Base-by-base conservation (phyloP, 2,329 filamentous ascomycete species). In the Stenocarpella maydis region DNA sequence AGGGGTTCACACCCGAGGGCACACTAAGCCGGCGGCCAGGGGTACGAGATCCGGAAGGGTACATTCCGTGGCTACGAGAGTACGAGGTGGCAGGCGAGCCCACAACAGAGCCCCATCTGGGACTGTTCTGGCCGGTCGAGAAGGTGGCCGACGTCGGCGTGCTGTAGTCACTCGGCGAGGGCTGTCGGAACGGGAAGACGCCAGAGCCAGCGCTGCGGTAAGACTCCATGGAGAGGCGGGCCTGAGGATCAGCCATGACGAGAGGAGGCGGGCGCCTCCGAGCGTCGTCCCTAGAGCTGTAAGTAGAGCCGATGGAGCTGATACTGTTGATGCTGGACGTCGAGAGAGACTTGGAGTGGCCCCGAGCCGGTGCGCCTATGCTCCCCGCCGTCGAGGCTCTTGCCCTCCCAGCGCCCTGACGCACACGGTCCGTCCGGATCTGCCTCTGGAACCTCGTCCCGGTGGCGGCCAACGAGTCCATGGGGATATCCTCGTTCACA, bases 401-500 rank as follows among this genome's bases (percentile, higher is more conserved):
- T 9, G 93, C 91, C 73, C 95, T 86, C 69, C 87, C 88, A 31
- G 88, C 91, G 2, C 91, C 87, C 61, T 92, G 91, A 66, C 93
- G 88, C 41, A 95, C 92, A 70, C 94, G 86, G 73, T 98, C 95
- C 0, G 93, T 97, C 65, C 95, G 88, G 70, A 97, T 94, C 79
- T 98, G 95, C 71, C 95, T 88, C 76, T 98, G 95, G 75, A 97
- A 98, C 47, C 95, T 87, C 10, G 95, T 97, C 28, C 95, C 94
- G 1, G 93, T 96, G 4, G 95, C 96, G 19, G 96, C 96, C 24
- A 98, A 87, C 1, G 96, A 98, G 78, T 98, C 94, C 49, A 91
- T 90, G 4, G 96, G 96, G 41, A 99, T 99, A 69, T 98, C 94
- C 79, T 98, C 96, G 78, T 98, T 98, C 69, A 97, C 92, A 78